Evolutionary conservation across 2,329 filamentous ascomycete genomes (phyloP).

Genomic region (Cladosporium halotolerans): DNA sequence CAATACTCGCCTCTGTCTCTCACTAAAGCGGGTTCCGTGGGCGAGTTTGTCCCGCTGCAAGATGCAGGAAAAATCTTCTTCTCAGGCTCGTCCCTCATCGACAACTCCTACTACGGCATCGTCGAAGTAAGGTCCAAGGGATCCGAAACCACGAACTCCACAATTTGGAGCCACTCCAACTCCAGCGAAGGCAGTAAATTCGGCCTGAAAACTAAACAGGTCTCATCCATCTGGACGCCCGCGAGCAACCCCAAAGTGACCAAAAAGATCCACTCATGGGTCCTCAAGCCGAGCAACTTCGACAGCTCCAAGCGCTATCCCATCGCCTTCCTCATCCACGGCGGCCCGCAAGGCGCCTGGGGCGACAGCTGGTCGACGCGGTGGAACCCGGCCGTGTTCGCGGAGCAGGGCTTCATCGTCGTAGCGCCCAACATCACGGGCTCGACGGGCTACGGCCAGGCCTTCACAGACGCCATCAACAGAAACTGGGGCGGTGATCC

Average conservation of each 20-base stretch:
- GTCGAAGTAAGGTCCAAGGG: slow-evolving; percentile 51
- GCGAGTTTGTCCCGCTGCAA: slow-evolving; percentile 35
- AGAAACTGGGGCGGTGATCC: slow-evolving; percentile 79
- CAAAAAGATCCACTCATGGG: slow-evolving; percentile 62
- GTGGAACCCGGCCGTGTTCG: slow-evolving; percentile 27
- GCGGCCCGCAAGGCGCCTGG: slow-evolving; percentile 26
- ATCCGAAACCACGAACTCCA: slow-evolving; percentile 26
- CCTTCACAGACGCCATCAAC: slow-evolving; percentile 58
- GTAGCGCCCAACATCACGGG: slow-evolving; percentile 26
- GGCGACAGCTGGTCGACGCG: slow-evolving; percentile 24
- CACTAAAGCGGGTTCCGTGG: slow-evolving; percentile 49
- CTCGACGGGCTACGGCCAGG: slow-evolving; percentile 26
- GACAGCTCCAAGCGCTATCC: slow-evolving; percentile 25
- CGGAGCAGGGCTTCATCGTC: slow-evolving; percentile 29
- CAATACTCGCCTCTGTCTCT: slow-evolving; percentile 36
- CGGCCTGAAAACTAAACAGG: slow-evolving; percentile 57
- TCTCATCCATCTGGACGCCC: slow-evolving; percentile 63
- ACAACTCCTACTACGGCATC: slow-evolving; percentile 64
- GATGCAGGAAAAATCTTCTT: slow-evolving; percentile 52
- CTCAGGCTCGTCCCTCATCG: slow-evolving; percentile 61
- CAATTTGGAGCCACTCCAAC: slow-evolving; percentile 44
- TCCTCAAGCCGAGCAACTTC: slow-evolving; percentile 24
- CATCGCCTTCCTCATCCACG: slow-evolving; percentile 28
- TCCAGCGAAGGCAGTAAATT: slow-evolving; percentile 61
- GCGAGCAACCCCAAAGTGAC: slow-evolving; percentile 47